Evolutionary conservation across 148 eudicot species (phyloP).

Genomic region (Rhododendron kiyosumense): DNA sequence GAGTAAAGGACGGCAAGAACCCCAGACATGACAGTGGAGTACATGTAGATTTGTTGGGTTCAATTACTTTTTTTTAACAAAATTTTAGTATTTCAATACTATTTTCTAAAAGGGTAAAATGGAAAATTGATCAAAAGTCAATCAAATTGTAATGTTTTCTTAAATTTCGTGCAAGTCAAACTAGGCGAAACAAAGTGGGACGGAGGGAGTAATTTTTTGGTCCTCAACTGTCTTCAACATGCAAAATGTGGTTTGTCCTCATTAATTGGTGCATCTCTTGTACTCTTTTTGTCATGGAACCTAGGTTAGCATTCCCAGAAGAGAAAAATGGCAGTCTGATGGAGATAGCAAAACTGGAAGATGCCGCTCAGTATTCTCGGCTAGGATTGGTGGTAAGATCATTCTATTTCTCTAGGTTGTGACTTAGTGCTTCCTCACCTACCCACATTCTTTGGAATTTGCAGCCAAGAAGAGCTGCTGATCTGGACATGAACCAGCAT

Average conservation of each 20-base stretch:
- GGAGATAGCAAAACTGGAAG: slow-evolving; percentile 81
- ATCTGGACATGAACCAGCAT: slow-evolving; percentile 96
- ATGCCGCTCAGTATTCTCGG: slow-evolving; percentile 57
- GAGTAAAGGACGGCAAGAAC: too few relatives aligned
- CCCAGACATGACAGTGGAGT: too few relatives aligned
- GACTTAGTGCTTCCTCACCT: neutral
- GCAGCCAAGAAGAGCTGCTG: slow-evolving; percentile 98
- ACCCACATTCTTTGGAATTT: slow-evolving; percentile 9
- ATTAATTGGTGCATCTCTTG: neutral
- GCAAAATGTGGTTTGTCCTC: neutral
- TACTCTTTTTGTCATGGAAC: neutral
- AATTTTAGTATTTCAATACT: too few relatives aligned
- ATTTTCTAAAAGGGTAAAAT: too few relatives aligned
- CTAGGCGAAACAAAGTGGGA: too few relatives aligned
- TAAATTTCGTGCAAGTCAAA: too few relatives aligned
- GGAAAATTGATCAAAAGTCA: too few relatives aligned
- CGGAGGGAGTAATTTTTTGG: neutral
- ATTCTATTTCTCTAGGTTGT: neutral
- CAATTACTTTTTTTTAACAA: too few relatives aligned
- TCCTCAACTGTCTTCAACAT: neutral
- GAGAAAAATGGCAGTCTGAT: slow-evolving; percentile 70
- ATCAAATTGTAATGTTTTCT: too few relatives aligned
- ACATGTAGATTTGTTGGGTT: too few relatives aligned
- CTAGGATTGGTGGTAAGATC: slow-evolving; percentile 72
- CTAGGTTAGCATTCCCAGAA: slow-evolving; percentile 87